Conservation (phyloP, 305 asterid species). For the Nicotiana rustica region DNA sequence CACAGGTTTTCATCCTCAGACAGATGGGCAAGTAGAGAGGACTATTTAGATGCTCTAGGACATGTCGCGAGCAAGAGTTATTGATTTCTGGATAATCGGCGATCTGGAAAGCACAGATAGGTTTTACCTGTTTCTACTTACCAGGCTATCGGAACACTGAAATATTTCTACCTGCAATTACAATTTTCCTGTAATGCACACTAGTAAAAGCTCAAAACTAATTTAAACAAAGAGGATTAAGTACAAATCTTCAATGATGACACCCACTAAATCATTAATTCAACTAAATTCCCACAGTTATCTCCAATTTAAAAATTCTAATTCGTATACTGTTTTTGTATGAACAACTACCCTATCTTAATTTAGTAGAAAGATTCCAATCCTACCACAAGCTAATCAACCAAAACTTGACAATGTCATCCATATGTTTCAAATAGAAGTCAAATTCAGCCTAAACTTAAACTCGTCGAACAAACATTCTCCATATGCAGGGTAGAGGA, state of each 20-base stretch:
- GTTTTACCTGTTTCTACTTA: not conserved
- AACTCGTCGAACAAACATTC: not conserved
- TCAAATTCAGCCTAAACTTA: constrained; percentile 27
- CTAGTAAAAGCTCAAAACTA: not conserved
- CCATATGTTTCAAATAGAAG: constrained; percentile 1
- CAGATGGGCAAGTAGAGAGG: too few relatives aligned
- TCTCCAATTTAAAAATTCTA: constrained; percentile 13
- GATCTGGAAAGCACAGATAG: too few relatives aligned
- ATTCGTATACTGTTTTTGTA: not conserved
- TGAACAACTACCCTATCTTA: not conserved
- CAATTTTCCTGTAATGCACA: not conserved
- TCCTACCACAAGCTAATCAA: not conserved
- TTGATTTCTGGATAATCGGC: too few relatives aligned
- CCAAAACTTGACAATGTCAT: not conserved
- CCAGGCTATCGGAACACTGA: not conserved
- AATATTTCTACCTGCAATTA: not conserved
- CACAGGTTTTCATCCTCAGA: too few relatives aligned
- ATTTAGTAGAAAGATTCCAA: not conserved
- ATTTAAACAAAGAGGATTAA: not conserved
- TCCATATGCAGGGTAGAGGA: not conserved
- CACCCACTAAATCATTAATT: not conserved
- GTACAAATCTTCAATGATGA: not conserved
- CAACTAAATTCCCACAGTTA: not conserved
- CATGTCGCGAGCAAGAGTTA: too few relatives aligned
- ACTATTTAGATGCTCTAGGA: too few relatives aligned